Base-by-base conservation (phyloP, 768 basidiomycete genomes). In the Boletales sp. region DNA sequence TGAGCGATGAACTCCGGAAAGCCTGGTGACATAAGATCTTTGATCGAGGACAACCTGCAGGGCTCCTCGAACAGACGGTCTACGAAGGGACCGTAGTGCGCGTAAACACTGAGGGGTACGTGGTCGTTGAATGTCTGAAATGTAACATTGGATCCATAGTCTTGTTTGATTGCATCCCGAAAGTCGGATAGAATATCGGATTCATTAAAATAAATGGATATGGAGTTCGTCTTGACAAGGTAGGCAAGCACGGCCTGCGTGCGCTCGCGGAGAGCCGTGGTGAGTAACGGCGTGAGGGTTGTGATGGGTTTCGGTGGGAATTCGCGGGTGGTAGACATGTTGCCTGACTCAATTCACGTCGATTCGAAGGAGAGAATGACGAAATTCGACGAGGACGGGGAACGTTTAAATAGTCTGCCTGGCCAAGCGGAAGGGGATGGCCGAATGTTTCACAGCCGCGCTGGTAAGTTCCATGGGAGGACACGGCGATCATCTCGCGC, bases 1-100 rank as follows among this genome's bases (percentile, higher is more conserved):
- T 57, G 54, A 2, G 61, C 60, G 10, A 64, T 53, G 49, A 57
- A 60, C 35, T 52, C 56, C 42, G 58, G 63, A 30, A 60, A 46
- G 4, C 63, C 63, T 5, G 49, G 50, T 0, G 58, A 54, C 53
- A 64, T 61, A 31, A 62, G 14, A 32, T 64, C 48, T 34, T 64
- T 46, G 19, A 64, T 59, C 12, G 53, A 48, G 5, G 47, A 29
- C 30, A 50, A 44, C 32, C 10, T 56, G 30, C 62, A 64, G 5
- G 62, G 59, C 24, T 52, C 8, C 17, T 59, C 62, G 21, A 59
- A 52, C 29, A 57, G 39, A 10, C 59, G 53, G 0, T 59, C 61
- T 6, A 61, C 35, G 24, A 64, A 55, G 14, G 62, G 55, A 27
- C 18, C 32, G 11, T 34, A 34, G 24, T 24, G 5, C 15, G 21